Evolutionary conservation across 2,329 filamentous ascomycete genomes (phyloP), one percentile per base, ranked within the genome.

Genomic region (Didymella exigua): DNA sequence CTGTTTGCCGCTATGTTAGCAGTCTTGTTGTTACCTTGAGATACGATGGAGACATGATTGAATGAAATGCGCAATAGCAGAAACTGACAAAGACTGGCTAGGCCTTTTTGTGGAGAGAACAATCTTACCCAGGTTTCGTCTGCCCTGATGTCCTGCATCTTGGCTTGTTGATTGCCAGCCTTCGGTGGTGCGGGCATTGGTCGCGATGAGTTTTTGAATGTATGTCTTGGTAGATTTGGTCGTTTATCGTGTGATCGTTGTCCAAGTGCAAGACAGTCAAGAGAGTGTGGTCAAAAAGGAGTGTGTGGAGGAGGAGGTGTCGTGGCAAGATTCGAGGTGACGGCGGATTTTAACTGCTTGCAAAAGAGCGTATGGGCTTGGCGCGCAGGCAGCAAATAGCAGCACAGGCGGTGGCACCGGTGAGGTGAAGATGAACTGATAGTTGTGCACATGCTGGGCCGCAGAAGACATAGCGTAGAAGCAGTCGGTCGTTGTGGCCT

Each of bases 341-440:
- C 34, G n/a, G 5, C 33, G 26, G 33, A 11, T 47, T 41, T 41
- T 11, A 7, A 27, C 18, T 31, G 2, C 4, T 18, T 38, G 40
- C n/a, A 41, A 49, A 37, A 40, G 46, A 55, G 41, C 30, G 46
- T 46, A 36, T 30, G 41, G 48, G 41, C 47, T 56, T 50, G 42
- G 53, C 53, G 30, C 23, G 10, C 23, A 49, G 37, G 38, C 40
- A 43, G 37, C 29, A 23, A 24, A n/a, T 23, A 31, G 41, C 40
- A 16, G 29, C 10, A 14, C 41, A 21, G 54, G 11, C 21, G 33
- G 47, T 29, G 34, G 43, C 40, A 29, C 44, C 26, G 37, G 45
- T 60, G 58, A 57, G 23, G 54, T 55, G 42, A 56, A 54, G 48
- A 47, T 54, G 51, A 40, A 41, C 4, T 33, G 14, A 18, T 31